Base-by-base conservation (phyloP, 345 rosid genomes). In the Sonneratia caseolaris region DNA sequence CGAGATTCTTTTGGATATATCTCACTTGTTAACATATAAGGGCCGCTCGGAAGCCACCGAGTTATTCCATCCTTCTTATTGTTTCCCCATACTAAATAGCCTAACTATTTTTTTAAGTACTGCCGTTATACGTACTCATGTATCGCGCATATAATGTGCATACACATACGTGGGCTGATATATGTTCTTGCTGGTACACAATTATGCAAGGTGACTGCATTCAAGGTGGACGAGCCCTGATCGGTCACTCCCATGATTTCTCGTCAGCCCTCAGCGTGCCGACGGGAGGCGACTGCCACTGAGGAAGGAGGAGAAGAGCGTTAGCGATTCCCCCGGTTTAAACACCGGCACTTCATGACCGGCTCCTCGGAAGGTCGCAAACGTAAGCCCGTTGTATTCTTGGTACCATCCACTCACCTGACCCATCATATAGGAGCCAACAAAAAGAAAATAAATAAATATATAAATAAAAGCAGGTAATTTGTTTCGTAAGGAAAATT, bases 331-430 rank as follows among this genome's bases (percentile, higher is more conserved):
- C 13, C 90, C 79, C 1, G 96, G 98, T 71, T 91, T 89, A 84
- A 91, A 90, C 70, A 81, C 51, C 10, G 98, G 98, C 49, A 94
- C 98, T 0, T 96, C 97, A 76, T 94, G 98, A 15, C 98, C 98
- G n/a, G 98, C 98, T 73, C 97, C 98, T 84, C 97, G 86, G 70
- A 94, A 86, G 18, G 98, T 94, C 40, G 95, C 92, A 75, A 90
- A 94, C 13, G 91, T 87, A 2, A 94, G 85, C 19, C 98, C 98
- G 59, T 82, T 77, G 73, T 93, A 93, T 81, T 94, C 97, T 74
- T 94, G 97, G 76, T 82, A 75, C 98, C 98, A 93, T 1, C 97
- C 98, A 55, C 96, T 84, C 21, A 93, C 98, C 94, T 91, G 82
- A 65, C 38, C 37, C 49, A 61, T 43, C 4, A 65, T 4, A 9